A percentile compares a stretch with the other conserved stretches of the same genome.
These are phyloP conservation scores for Lavandula angustifolia DNA, from an alignment of 257 asterid species.

Conservation along the genomic window DNA sequence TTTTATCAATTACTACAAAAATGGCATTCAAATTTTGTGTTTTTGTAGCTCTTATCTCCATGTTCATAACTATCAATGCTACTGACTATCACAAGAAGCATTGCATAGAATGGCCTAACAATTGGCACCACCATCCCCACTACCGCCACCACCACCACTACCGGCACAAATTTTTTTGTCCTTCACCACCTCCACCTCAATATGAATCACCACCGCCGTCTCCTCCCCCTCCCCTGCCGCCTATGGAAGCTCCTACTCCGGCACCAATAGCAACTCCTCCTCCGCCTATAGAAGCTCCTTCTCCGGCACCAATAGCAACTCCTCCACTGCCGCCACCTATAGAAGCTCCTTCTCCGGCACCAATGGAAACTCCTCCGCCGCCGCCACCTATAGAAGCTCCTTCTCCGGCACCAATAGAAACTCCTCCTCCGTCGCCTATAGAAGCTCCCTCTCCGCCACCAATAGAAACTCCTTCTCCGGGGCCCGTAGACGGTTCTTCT, in stretches of 20 bases:
- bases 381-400: background rate
- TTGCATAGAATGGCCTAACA: constrained; percentile 18
- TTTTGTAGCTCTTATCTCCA: background rate
- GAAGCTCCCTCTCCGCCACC: no score
- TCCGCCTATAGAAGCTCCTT: background rate
- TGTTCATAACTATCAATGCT: constrained; percentile 8
- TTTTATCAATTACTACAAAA: background rate
- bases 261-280: background rate
- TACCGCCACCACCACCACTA: no score
- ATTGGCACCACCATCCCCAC: background rate
- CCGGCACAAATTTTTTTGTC: constrained; percentile 5
- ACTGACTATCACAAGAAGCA: constrained; percentile 13
- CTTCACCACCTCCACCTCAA: constrained; percentile 19
- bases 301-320: no score
- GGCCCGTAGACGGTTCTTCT: background rate
- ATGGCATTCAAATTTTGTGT: constrained; percentile 16
- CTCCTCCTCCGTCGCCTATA: no score
- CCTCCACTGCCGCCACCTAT: no score
- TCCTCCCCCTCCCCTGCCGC: no score
- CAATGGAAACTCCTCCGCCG: no score
- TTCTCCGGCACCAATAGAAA: background rate
- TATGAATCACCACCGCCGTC: background rate
- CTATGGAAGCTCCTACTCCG: background rate
- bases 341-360: no score
- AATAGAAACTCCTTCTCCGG: no score